Percentiles rank a stretch among this genome's conserved stretches.
phyloP scores from a whole-genome alignment of 805 yeast genomes.

The Wickerhamiella domercqiae region DNA sequence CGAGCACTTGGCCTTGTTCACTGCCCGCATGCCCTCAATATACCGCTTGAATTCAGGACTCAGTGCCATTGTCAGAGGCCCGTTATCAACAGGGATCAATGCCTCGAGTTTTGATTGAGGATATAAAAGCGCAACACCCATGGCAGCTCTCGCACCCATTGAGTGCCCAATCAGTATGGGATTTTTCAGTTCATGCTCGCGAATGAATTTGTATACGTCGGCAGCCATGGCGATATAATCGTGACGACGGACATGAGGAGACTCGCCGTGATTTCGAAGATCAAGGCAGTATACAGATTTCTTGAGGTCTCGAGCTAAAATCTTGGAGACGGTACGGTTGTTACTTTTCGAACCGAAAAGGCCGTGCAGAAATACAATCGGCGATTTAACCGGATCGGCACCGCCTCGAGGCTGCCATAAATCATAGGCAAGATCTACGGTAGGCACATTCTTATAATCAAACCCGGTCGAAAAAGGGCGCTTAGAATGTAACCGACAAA shows the following conservation, averaged over 20 bases:
- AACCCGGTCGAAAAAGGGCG: too few species aligned
- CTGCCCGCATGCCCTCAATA: constrained; percentile 43
- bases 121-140: constrained; percentile 62
- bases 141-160: constrained; percentile 81
- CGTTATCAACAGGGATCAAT: constrained; percentile 73
- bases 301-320: constrained; percentile 23
- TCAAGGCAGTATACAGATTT: constrained; percentile 33
- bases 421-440: constrained; percentile 17
- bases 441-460: constrained; percentile 4
- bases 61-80: constrained; percentile 58
- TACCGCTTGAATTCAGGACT: constrained; percentile 51
- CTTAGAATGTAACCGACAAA: too few species aligned
- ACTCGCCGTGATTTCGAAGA: constrained; percentile 82
- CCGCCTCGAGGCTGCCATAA: constrained; percentile 14
- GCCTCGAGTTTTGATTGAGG: constrained; percentile 42
- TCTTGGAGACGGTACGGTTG: constrained; percentile 61
- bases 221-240: constrained; percentile 72
- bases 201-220: constrained; percentile 65
- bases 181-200: constrained; percentile 26
- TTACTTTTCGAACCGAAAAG: constrained; percentile 74
- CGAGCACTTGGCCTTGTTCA: constrained; percentile 33
- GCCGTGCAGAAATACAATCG: constrained; percentile 75
- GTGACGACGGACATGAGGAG: constrained; percentile 59
- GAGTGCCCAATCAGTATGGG: constrained; percentile 29
- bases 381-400: constrained; percentile 20